Base-by-base conservation (phyloP, 2,329 filamentous ascomycete genomes). In the Alternaria sp. region DNA sequence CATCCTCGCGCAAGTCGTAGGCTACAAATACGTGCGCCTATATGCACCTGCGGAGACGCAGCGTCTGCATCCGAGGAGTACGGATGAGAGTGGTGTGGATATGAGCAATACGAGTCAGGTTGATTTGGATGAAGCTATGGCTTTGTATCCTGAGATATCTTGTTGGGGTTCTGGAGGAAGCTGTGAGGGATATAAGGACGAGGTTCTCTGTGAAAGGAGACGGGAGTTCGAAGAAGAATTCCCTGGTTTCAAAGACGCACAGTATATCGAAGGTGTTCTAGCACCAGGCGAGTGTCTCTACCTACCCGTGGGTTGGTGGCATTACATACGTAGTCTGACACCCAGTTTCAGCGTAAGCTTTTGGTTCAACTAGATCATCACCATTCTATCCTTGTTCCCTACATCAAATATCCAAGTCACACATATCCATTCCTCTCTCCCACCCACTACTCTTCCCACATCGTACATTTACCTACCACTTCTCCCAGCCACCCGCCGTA, bases 281-380 rank as follows among this genome's bases (percentile, higher is more conserved):
- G 88, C 86, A 28, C 90, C 92, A 1, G 96, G 95, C 0, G 94
- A 99, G 57, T 91, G 89, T 67, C 78, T 99, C 57, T 96, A 97
- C 77, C 92, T 99, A 57, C 96, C 96, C 0, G 86, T 93, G 6
- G 96, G 95, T 0, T 99, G 96, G 95, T 99, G 96, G 96, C 96
- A 99, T 83, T 98, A 97, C 79, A 92, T 98, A 4, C 86, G 92
- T 63, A 93, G 93, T 54, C 77, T 98, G 73, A 93, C 89, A 60
- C 88, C 92, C 20, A 97, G 95, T 75, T 94, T 97, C 75, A 97
- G 94, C 70, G 94, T 98, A 12, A 97, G 94, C 76, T 98, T 97
- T 76, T 99, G 96, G 96, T 99, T 76, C 37, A 77, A 77, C 53
- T 78, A 58, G n/a, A 18, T 0, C 2, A n/a, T 11, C 33, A n/a